Evolutionary conservation across 83 land plant genomes (phyloP), one percentile per base, ranked within the genome.

Genomic region (Thuja plicata): DNA sequence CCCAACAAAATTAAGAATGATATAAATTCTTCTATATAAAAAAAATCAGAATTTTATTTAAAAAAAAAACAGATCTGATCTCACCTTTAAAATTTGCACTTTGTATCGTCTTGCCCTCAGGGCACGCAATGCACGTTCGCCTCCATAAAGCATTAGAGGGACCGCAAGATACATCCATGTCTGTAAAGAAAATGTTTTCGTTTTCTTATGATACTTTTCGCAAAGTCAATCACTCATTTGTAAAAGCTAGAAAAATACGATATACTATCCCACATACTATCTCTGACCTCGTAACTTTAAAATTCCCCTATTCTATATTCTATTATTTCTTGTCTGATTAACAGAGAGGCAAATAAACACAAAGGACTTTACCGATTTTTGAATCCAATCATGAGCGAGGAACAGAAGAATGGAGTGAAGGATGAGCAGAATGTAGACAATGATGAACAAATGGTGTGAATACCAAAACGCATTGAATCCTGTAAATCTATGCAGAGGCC

Each of bases 401-500:
- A 82, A 94, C 88, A 98, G 88, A 93, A 93, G 93, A 87, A 89
- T 90, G 76, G 96, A 95, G 89, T 98, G 99, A 41, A 97, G 57
- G 74, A 97, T 48, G 78, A 97, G 94, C 57, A 97, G 88, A 34
- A 90, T 82, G 86, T 98, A 98, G 90, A 97, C 99, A 46, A 97
- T 13, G 71, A 89, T 92, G 74, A 95, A 89, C 34, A 97, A 92
- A 90, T 98, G 99, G 92, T 98, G 99, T 24, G 97, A 92, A 88
- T 98, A 98, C 99, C 99, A 97, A 73, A 98, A 98, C 13, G 99
- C 99, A 91, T 98, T 98, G 92, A 96, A 98, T 32, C 99, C 99
- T 40, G 98, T 94, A 66, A 98, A 87, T 85, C 95, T 81, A 93
- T 97, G 96, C 66, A 98, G 90, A 1, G 99, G 99, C 89, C 92